Evolutionary conservation across 2,329 filamentous ascomycete species (phyloP).

Genomic region (Hypoxylon sp.): DNA sequence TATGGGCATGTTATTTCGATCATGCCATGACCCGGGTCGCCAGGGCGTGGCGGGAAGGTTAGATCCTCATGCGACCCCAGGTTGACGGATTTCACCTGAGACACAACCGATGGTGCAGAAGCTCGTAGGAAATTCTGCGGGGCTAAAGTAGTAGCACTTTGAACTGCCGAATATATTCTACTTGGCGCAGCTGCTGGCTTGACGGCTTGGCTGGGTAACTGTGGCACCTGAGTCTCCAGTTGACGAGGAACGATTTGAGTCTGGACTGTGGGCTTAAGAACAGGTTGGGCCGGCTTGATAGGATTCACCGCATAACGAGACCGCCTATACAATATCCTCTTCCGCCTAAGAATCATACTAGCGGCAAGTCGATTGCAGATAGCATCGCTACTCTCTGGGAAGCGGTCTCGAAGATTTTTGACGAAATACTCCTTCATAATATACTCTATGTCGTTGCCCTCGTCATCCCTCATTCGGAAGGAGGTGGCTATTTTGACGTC

Average conservation of each 20-base stretch:
- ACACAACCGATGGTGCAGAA: slow-evolving; percentile 21
- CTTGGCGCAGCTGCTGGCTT: slow-evolving; percentile 4
- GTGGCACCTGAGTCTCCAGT: background rate
- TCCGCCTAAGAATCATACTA: slow-evolving; percentile 23
- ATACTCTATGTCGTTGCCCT: slow-evolving; percentile 19
- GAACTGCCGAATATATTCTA: slow-evolving; percentile 15
- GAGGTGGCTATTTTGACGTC: slow-evolving; percentile 14
- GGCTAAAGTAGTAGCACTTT: slow-evolving; percentile 23
- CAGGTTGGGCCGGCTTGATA: slow-evolving; percentile 7
- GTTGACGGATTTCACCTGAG: slow-evolving; percentile 11
- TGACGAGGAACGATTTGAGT: background rate
- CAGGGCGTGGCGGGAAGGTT: slow-evolving; percentile 8
- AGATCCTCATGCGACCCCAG: slow-evolving; percentile 13
- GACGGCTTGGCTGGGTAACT: background rate
- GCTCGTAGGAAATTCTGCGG: slow-evolving; percentile 17
- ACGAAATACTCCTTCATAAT: slow-evolving; percentile 6
- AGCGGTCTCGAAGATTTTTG: slow-evolving; percentile 17
- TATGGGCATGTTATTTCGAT: slow-evolving; percentile 28
- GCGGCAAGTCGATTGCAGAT: slow-evolving; percentile 18
- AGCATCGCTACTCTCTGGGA: slow-evolving; percentile 11
- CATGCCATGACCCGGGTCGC: slow-evolving; percentile 4
- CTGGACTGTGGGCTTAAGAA: background rate
- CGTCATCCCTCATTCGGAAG: slow-evolving; percentile 25
- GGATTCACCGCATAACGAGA: slow-evolving; percentile 9
- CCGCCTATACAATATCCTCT: slow-evolving; percentile 23